Conservation (phyloP, 805 yeast species). For the Saturnispora quitensis region DNA sequence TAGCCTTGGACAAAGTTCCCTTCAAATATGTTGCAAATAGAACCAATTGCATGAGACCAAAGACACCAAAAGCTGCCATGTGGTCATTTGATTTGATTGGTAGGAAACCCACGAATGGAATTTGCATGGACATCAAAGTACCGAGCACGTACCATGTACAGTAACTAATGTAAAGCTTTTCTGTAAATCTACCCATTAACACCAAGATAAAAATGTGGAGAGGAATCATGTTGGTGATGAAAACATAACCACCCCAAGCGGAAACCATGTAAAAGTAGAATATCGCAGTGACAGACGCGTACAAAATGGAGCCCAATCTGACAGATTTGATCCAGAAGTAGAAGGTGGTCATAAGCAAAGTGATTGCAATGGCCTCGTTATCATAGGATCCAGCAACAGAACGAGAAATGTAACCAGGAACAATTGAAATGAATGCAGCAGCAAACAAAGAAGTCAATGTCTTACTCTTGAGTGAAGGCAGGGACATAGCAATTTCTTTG, state of each 20-base stretch:
- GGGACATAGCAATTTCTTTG: slow-evolving; percentile 74
- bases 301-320: slow-evolving; percentile 81
- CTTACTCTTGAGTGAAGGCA: slow-evolving; percentile 17
- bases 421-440: slow-evolving; percentile 93
- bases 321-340: slow-evolving; percentile 92
- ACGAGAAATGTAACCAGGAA: slow-evolving; percentile 96
- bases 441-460: slow-evolving; percentile 79
- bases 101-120: slow-evolving; percentile 95
- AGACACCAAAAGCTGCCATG: slow-evolving; percentile 96
- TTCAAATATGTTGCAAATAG: slow-evolving; percentile 78
- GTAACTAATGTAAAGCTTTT: slow-evolving; percentile 79
- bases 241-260: slow-evolving; percentile 99
- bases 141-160: slow-evolving; percentile 97
- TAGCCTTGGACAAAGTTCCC: slow-evolving; percentile 58
- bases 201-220: slow-evolving; percentile 85
- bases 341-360: slow-evolving; percentile 89
- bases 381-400: slow-evolving; percentile 99
- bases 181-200: slow-evolving; percentile 88
- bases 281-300: slow-evolving; percentile 74
- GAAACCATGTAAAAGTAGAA: slow-evolving; percentile 97
- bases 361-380: slow-evolving; percentile 97
- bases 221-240: slow-evolving; percentile 95
- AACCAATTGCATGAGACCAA: slow-evolving; percentile 87
- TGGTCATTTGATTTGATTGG: slow-evolving; percentile 97
- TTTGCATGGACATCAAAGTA: slow-evolving; percentile 97